Evolutionary conservation across 2,329 filamentous ascomycete genomes (phyloP).

Genomic region (Hypomyces rosellus): DNA sequence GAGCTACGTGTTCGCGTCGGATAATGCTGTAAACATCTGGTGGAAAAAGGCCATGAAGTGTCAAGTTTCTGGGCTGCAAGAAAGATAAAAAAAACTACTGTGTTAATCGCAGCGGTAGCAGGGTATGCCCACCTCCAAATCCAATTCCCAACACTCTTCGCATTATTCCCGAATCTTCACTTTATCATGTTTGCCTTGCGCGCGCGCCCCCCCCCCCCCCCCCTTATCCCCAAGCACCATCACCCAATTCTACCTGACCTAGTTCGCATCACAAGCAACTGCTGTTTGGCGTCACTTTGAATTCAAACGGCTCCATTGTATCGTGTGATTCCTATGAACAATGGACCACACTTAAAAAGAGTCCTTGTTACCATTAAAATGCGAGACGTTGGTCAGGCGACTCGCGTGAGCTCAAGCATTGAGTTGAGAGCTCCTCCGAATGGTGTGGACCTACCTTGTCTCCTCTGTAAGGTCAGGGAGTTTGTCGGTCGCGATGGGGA

Average conservation of each 20-base stretch:
- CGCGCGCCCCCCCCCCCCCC: neutral
- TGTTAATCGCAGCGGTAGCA: slow-evolving; percentile 20
- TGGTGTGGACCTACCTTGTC: slow-evolving; percentile 5
- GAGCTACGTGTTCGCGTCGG: slow-evolving; percentile 16
- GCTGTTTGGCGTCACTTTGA: slow-evolving; percentile 5
- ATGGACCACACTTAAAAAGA: slow-evolving; percentile 9
- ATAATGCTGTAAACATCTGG: slow-evolving; percentile 30
- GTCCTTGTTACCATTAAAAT: slow-evolving; percentile 10
- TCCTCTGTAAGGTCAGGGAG: slow-evolving; percentile 14
- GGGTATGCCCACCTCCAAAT: slow-evolving; percentile 25
- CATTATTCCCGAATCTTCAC: slow-evolving; percentile 18
- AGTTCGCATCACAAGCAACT: no score
- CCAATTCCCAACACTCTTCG: slow-evolving; percentile 14
- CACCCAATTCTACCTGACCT: neutral
- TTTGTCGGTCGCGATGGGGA: slow-evolving; percentile 1
- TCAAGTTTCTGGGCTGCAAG: slow-evolving; percentile 15
- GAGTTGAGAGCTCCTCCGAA: slow-evolving; percentile 6
- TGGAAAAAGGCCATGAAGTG: slow-evolving; percentile 17
- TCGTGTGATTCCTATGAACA: slow-evolving; percentile 11
- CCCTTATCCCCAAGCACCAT: slow-evolving; percentile 1
- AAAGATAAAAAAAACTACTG: slow-evolving; percentile 19
- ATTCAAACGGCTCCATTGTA: slow-evolving; percentile 9
- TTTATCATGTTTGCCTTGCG: neutral
- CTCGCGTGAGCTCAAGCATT: slow-evolving; percentile 5
- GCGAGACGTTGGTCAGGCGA: slow-evolving; percentile 11